These are phyloP conservation scores for Globisporangium spinosum DNA, from an alignment of 352 stramenopile genomes.

Conservation along the genomic window DNA sequence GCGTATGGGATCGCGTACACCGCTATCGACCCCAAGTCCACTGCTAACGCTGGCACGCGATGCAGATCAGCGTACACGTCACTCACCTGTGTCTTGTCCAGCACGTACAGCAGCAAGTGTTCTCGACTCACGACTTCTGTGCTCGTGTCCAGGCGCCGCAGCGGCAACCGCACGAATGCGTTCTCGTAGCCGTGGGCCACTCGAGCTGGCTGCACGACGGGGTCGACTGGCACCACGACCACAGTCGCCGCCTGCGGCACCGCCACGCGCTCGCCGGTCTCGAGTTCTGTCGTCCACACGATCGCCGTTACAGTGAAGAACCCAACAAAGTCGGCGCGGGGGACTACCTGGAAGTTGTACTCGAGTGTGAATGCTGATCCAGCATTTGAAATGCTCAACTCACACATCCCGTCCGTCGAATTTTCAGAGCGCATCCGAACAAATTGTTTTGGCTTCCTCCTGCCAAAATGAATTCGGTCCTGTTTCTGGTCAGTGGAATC, in stretches of 20 bases:
- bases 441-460: no score
- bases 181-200: neutral
- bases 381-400: no score
- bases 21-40: neutral
- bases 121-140: neutral
- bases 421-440: no score
- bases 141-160: neutral
- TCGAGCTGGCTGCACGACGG: neutral
- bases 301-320: neutral
- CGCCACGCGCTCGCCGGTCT: neutral
- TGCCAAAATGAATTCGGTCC: no score
- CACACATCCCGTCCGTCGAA: no score
- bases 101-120: neutral
- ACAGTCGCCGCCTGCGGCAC: slow-evolving; percentile 19
- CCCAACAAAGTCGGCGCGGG: neutral
- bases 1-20: neutral
- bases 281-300: neutral
- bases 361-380: no score
- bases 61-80: neutral
- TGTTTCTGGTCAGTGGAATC: no score
- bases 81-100: neutral
- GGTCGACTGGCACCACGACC: neutral
- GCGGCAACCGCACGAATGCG: neutral
- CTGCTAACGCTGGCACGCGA: neutral
- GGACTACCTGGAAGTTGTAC: no score